Conservation (phyloP, 805 yeast genomes). For the Teunomyces panamensis region DNA sequence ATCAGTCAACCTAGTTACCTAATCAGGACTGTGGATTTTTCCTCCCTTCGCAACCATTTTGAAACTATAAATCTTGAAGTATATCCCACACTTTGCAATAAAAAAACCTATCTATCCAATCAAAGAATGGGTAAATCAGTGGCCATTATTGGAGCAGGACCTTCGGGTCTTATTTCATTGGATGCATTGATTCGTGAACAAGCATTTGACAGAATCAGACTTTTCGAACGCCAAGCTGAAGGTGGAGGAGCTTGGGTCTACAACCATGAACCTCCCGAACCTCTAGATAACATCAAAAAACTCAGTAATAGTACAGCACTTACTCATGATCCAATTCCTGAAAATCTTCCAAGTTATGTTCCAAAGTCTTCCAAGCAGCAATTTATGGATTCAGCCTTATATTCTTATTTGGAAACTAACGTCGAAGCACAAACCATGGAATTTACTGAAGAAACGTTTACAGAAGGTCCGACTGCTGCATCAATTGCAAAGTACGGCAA, state of each 20-base stretch:
- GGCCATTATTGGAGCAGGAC: slow-evolving; percentile 26
- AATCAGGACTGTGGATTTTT: slow-evolving; percentile 1
- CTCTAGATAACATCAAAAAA: slow-evolving; percentile 11
- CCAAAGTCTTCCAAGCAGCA: slow-evolving; percentile 15
- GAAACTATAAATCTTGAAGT: background rate
- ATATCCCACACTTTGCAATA: background rate
- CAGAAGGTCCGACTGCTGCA: slow-evolving; percentile 10
- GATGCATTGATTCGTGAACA: slow-evolving; percentile 17
- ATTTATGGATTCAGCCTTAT: slow-evolving; percentile 25
- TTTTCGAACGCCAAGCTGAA: slow-evolving; percentile 17
- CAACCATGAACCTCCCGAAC: slow-evolving; percentile 18
- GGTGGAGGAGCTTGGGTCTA: slow-evolving; percentile 23
- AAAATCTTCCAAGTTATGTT: slow-evolving; percentile 13
- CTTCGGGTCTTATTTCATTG: slow-evolving; percentile 21
- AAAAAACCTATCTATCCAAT: background rate
- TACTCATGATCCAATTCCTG: slow-evolving; percentile 13
- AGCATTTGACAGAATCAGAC: slow-evolving; percentile 12
- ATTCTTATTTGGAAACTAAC: slow-evolving; percentile 21
- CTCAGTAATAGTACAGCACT: slow-evolving; percentile 11
- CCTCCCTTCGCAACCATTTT: background rate
- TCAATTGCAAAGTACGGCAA: slow-evolving; percentile 16
- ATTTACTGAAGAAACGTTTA: slow-evolving; percentile 20
- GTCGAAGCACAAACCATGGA: slow-evolving; percentile 22
- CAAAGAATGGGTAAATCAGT: slow-evolving; percentile 9
- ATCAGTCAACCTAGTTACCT: background rate